Evolutionary conservation across 805 yeast genomes (phyloP), one percentile per base, ranked within the genome.

Genomic region (Zygosaccharomyces rouxii): DNA sequence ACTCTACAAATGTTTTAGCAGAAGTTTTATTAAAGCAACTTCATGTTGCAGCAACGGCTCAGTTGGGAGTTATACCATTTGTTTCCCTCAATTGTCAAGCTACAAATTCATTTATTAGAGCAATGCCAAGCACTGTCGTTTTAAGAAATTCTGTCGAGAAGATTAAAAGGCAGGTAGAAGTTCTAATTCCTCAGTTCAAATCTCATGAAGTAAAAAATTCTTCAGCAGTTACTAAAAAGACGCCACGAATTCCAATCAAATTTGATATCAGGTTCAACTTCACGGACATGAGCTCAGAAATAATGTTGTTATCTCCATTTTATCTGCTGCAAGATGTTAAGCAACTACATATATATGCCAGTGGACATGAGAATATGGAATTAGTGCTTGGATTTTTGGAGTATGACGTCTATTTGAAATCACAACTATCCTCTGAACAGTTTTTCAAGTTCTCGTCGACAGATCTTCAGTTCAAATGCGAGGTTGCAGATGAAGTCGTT

Each of bases 351-450:
- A 13, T 60, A 5, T 46, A 48, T 11, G 51, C 55, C 13, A 60
- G 58, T 31, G 53, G 49, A 23, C 49, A 33, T 19, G 58, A 50
- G 14, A 38, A 49, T 7, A 54, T 49, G 37, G 55, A 52, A n/a
- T 13, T 58, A 2, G 35, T 54, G 18, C 11, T 62, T 2, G 55
- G 53, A 30, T 41, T 61, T 4, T 50, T 60, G 56, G 63, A 61
- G 40, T 51, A 59, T 4, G 63, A 62, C 47, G 37, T 60, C 6
- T 54, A 47, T 38, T 40, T 61, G 21, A 60, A 55, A 16, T 62
- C 67, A 1, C 55, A 60, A 30, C 56, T 59, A 31, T 59, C 64
- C 1, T 56, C 57, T 10, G 64, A 61, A 35, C 63, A 61, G 14
- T 61, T 61, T 39, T 52, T 55, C 33, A 59, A 58, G 39, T 48